These are phyloP conservation scores for Phoma sp. DNA, from an alignment of 2,329 filamentous ascomycete genomes.

Conservation along the genomic window DNA sequence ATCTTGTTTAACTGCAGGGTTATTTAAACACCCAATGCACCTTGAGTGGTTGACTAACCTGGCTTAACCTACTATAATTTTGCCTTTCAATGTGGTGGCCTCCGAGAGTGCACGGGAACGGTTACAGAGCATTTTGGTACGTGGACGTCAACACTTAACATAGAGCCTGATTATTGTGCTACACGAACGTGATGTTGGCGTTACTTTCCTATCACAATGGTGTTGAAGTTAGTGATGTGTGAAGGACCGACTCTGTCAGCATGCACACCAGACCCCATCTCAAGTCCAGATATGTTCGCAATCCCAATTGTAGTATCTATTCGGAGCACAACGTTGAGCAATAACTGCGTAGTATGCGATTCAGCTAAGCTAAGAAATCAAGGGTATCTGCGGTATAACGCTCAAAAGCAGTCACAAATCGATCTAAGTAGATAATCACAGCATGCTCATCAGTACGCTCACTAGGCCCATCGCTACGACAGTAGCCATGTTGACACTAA, in stretches of 20 bases:
- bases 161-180: not conserved
- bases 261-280: no score
- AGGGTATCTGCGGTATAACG: constrained; percentile 6
- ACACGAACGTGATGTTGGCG: not conserved
- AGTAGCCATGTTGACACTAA: constrained; percentile 9
- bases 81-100: no score
- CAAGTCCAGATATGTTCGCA: not conserved
- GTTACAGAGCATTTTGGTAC: not conserved
- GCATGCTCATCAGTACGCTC: constrained; percentile 5
- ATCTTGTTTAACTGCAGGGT: no score
- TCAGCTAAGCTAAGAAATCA: not conserved
- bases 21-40: no score
- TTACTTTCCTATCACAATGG: no score
- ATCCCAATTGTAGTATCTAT: no score
- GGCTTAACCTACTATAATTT: no score
- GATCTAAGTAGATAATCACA: not conserved
- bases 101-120: not conserved
- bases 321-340: no score
- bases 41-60: no score
- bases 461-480: constrained; percentile 15
- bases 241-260: no score
- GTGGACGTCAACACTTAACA: not conserved
- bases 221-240: no score
- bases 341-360: no score
- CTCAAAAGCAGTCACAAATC: not conserved